A percentile compares a stretch with the other conserved stretches of the same genome.
These are phyloP conservation scores for Cercophora scortea DNA, from an alignment of 495 filamentous ascomycete species.

Conservation along the genomic window DNA sequence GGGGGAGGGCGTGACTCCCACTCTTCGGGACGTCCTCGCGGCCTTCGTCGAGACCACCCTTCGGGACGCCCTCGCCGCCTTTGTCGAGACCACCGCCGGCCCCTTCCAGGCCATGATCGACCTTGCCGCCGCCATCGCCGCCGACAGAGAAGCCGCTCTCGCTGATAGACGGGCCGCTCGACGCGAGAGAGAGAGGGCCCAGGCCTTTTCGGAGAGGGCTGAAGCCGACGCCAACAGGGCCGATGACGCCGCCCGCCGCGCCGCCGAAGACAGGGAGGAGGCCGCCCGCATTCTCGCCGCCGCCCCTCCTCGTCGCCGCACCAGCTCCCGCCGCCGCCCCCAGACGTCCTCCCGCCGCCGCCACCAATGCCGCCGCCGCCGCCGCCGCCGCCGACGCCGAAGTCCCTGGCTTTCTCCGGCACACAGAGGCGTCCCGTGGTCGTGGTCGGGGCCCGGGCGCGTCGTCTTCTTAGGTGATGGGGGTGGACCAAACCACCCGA, in stretches of 20 bases:
- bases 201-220: no score
- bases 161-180: no score
- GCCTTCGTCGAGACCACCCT: no score
- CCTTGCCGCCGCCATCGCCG: not conserved
- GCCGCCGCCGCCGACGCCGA: not conserved
- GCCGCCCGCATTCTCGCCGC: no score
- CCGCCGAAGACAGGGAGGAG: no score
- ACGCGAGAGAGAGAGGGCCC: no score
- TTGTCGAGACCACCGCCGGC: not conserved
- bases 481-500: not conserved
- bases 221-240: no score
- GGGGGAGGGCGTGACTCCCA: not conserved
- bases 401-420: not conserved
- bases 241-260: no score
- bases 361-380: not conserved
- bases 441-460: not conserved
- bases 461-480: not conserved
- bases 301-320: no score
- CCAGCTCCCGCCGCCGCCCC: not conserved
- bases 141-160: not conserved
- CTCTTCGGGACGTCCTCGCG: not conserved
- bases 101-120: not conserved
- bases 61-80: not conserved
- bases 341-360: not conserved
- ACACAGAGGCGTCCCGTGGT: not conserved